Conservation (phyloP, 2,329 filamentous ascomycete genomes). For the Alternaria brassicae region DNA sequence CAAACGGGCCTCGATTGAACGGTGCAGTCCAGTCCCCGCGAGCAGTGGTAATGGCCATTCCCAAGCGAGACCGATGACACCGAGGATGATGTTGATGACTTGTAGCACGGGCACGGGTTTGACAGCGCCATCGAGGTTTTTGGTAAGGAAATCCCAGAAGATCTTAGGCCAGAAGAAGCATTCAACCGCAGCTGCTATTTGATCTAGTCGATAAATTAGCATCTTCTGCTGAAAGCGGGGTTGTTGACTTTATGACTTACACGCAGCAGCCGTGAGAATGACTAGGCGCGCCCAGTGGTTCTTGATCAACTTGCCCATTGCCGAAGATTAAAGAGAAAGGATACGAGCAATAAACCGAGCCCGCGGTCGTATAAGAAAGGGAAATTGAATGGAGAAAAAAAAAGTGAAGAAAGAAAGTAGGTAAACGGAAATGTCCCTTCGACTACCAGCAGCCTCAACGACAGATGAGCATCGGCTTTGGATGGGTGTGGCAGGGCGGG, state of each 20-base stretch:
- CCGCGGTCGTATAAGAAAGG: conserved; percentile 33
- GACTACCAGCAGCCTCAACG: conserved; percentile 50
- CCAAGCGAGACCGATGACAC: conserved; percentile 78
- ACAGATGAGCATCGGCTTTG: conserved; percentile 39
- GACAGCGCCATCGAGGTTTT: conserved; percentile 84
- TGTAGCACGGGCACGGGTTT: conserved; percentile 89
- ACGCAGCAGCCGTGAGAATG: conserved; percentile 80
- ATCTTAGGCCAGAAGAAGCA: conserved; percentile 99
- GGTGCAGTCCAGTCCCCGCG: conserved; percentile 79
- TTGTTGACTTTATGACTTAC: conserved; percentile 57
- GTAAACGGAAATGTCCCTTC: conserved; percentile 25
- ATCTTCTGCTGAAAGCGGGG: not conserved
- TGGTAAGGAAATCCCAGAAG: conserved; percentile 96
- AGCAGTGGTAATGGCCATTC: conserved; percentile 85
- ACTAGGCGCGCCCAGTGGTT: conserved; percentile 98
- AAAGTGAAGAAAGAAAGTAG: conserved; percentile 7
- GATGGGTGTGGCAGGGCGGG: conserved; percentile 29
- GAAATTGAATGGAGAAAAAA: conserved; percentile 14
- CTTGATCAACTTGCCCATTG: conserved; percentile 98
- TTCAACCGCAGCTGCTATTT: conserved; percentile 82
- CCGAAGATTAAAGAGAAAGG: conserved; percentile 37
- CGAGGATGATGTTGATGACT: conserved; percentile 85
- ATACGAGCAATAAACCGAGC: conserved; percentile 40
- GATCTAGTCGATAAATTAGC: conserved; percentile 64
- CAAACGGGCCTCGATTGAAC: conserved; percentile 85